phyloP scores from a whole-genome alignment of 306 rosid species.

The Biancaea sappan region DNA sequence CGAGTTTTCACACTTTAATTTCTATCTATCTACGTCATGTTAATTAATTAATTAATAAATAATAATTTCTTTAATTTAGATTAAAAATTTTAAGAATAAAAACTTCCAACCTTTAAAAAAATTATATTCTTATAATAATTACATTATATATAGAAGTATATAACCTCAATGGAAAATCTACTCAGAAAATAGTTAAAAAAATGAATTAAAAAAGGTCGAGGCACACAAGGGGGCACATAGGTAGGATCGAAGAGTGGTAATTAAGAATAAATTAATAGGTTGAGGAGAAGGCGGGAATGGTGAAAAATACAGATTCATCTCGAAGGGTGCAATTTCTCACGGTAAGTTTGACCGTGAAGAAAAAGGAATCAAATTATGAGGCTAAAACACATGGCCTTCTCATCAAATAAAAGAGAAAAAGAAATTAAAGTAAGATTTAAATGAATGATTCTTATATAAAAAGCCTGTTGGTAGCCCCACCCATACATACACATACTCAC shows the following conservation, averaged over 20 bases:
- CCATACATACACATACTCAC: background rate
- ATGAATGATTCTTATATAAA: too few relatives aligned
- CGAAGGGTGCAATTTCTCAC: slow-evolving; percentile 59
- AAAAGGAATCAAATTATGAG: slow-evolving; percentile 72
- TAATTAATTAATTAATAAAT: too few relatives aligned
- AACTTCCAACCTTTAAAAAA: too few relatives aligned
- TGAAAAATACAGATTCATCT: slow-evolving; percentile 59
- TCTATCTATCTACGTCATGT: too few relatives aligned
- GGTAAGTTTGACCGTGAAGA: slow-evolving; percentile 79
- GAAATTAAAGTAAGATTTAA: background rate
- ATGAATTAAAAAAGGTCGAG: too few relatives aligned
- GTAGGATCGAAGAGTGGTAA: slow-evolving; percentile 21
- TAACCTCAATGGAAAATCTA: too few relatives aligned
- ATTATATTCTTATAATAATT: too few relatives aligned
- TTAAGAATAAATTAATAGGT: slow-evolving; percentile 5
- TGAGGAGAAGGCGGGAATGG: slow-evolving; percentile 31
- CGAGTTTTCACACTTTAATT: too few relatives aligned
- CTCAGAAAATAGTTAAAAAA: too few relatives aligned
- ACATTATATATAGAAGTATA: too few relatives aligned
- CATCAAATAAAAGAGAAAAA: background rate
- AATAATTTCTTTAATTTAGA: too few relatives aligned
- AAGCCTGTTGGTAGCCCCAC: background rate
- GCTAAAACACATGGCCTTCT: slow-evolving; percentile 77
- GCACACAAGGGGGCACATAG: background rate
- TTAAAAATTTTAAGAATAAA: too few relatives aligned